A percentile compares a stretch with the other conserved stretches of the same genome.
These are phyloP conservation scores for Plasmodium malariae DNA, from an alignment of 169 alveolate genomes.

Conservation along the genomic window DNA sequence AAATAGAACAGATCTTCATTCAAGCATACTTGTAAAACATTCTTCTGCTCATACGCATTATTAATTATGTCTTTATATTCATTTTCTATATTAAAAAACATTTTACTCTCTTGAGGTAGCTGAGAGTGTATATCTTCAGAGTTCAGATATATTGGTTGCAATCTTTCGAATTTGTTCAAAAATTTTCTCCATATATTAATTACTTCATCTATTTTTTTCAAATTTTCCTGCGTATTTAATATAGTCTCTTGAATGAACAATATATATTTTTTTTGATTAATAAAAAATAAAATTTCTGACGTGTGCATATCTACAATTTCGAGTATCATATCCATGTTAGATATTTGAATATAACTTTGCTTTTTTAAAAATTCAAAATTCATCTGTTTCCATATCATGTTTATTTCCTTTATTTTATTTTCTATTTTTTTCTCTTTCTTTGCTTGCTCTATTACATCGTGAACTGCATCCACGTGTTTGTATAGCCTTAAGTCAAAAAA, in stretches of 20 bases:
- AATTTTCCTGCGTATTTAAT: conserved; percentile 91
- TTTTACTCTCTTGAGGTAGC: conserved; percentile 95
- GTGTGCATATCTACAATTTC: conserved; percentile 90
- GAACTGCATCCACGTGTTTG: conserved; percentile 93
- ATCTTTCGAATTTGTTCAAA: conserved; percentile 94
- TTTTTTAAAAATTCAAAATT: conserved; percentile 91
- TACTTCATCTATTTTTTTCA: conserved; percentile 93
- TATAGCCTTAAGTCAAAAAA: conserved; percentile 92
- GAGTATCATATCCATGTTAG: conserved; percentile 91
- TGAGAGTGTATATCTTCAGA: conserved; percentile 97
- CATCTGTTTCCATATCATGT: conserved; percentile 92
- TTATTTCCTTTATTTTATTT: conserved; percentile 92
- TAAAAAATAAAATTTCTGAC: conserved; percentile 83
- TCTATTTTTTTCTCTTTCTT: conserved; percentile 96
- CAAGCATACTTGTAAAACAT: conserved; percentile 93
- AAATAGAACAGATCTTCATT: conserved; percentile 93
- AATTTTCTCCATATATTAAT: conserved; percentile 95
- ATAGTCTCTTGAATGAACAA: conserved; percentile 91
- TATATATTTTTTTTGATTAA: conserved; percentile 88
- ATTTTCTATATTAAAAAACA: conserved; percentile 93
- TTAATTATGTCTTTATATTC: conserved; percentile 96
- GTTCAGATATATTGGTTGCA: conserved; percentile 95
- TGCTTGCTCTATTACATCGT: conserved; percentile 95
- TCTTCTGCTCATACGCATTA: conserved; percentile 92
- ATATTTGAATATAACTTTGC: conserved; percentile 90